Conservation (phyloP, 768 basidiomycete species). For the Phanerochaete carnosa region DNA sequence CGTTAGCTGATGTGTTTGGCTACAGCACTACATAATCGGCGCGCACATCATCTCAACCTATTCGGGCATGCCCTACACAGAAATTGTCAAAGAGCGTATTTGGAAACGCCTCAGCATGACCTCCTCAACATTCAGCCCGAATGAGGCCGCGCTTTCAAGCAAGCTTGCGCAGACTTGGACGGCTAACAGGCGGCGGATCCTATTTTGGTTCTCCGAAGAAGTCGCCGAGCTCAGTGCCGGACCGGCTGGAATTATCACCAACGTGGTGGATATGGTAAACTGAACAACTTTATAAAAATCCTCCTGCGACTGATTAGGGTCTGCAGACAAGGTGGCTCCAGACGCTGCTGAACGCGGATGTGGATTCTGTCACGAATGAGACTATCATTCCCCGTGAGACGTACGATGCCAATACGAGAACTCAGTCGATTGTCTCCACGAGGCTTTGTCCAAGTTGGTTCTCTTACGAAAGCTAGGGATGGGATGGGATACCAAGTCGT, state of each 20-base stretch:
- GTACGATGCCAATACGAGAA: conserved; percentile 29
- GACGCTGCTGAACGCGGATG: conserved; percentile 32
- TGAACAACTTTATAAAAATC: too few relatives aligned
- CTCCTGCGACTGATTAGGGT: neutral
- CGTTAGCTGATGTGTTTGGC: neutral
- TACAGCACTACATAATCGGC: conserved; percentile 36
- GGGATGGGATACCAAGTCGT: conserved; percentile 40
- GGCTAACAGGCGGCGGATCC: conserved; percentile 28
- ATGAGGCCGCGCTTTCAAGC: conserved; percentile 28
- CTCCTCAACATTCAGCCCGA: conserved; percentile 33
- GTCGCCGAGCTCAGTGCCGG: conserved; percentile 29
- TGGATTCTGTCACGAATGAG: conserved; percentile 25
- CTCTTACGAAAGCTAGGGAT: conserved; percentile 37
- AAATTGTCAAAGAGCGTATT: conserved; percentile 40
- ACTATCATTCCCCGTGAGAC: conserved; percentile 31
- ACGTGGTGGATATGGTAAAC: conserved; percentile 38
- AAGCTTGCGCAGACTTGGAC: conserved; percentile 33
- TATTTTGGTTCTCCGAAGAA: conserved; percentile 29
- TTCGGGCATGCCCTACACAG: conserved; percentile 28
- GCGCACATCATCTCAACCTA: conserved; percentile 33
- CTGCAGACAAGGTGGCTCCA: conserved; percentile 33
- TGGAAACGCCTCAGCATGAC: conserved; percentile 39
- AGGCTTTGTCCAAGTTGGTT: conserved; percentile 10
- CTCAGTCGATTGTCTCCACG: conserved; percentile 24
- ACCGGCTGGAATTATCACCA: conserved; percentile 43